Evolutionary conservation across 805 yeast genomes (phyloP).

Genomic region (Pichia membranifaciens): DNA sequence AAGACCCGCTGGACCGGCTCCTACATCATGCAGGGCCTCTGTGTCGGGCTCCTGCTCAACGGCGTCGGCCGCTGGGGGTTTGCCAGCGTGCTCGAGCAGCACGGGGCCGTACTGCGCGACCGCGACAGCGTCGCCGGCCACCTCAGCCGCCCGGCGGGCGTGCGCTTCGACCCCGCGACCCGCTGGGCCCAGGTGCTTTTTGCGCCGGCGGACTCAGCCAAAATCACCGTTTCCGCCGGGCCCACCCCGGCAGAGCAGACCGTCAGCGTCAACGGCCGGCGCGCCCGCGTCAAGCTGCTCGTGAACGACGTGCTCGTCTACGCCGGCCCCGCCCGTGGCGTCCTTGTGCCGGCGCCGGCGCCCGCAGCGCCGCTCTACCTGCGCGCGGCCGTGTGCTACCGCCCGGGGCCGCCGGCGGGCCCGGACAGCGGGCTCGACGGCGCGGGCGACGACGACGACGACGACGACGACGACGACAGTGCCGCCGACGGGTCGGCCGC

Average conservation of each 20-base stretch:
- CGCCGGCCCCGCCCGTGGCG: neutral
- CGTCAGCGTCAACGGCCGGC: neutral
- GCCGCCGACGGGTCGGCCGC: constrained; percentile 31
- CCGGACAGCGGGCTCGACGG: too few species aligned
- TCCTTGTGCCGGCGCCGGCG: neutral
- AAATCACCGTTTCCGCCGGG: too few species aligned
- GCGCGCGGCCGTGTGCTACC: neutral
- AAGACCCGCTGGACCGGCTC: constrained; percentile 67
- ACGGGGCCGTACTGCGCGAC: constrained; percentile 49
- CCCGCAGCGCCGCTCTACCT: neutral
- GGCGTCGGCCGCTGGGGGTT: constrained; percentile 93
- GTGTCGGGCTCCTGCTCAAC: constrained; percentile 72
- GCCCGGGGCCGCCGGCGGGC: too few species aligned
- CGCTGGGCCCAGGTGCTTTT: too few species aligned
- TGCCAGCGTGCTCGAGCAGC: constrained; percentile 82
- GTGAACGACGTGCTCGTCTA: constrained; percentile 1
- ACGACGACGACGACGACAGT: neutral
- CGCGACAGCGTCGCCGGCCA: too few species aligned
- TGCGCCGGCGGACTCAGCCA: too few species aligned
- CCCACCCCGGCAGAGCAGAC: too few species aligned
- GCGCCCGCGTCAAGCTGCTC: neutral
- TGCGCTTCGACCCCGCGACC: too few species aligned
- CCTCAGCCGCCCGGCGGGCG: too few species aligned
- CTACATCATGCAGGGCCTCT: constrained; percentile 73
- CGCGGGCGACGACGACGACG: too few species aligned